Base-by-base conservation (phyloP, 148 eudicot species). In the Nyssa sinensis region DNA sequence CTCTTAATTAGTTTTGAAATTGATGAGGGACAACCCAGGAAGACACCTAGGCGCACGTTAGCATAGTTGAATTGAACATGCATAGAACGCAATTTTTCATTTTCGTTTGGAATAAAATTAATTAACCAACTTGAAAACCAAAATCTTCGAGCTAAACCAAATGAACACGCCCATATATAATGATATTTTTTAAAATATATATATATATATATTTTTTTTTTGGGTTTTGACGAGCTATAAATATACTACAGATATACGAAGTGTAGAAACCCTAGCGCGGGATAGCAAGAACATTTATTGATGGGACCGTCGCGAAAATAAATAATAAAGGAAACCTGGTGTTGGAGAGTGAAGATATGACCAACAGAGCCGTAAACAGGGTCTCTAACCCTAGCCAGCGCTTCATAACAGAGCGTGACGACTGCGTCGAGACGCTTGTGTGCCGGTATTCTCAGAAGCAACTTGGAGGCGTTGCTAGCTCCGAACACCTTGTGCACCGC, bases 301-400 rank as follows among this genome's bases (percentile, higher is more conserved):
- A 63, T 47, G 8, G 29, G 14, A n/a, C n/a, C n/a, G n/a, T n/a
- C n/a, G n/a, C 19, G 12, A 44, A 8, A 29, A n/a, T n/a, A 4
- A 16, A 53, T n/a, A n/a, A n/a, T n/a, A n/a, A n/a, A n/a, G n/a
- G n/a, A n/a, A 53, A 86, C 97, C 97, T 91, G 93, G 64, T 91
- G 94, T 28, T 92, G 94, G 64, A 92, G 93, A 30, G 92, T 68
- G 49, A 90, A 88, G 58, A 92, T 84, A 70, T 92, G 92, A 24
- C 81, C 85, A 74, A 88, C 93, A 71, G 91, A 87, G 28, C 97
- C 97, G 70, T 92, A 88, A 4, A 92, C 91, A 12, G 97, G 97
- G 71, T 92, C 94, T 66, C 91, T 83, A 87, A 88, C 85, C 85
- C 97, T 84, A 85, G 94, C 86, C 47, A 90, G 77, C 9, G 97